Evolutionary conservation across 805 yeast species (phyloP).

Genomic region (Priceomyces castillae): DNA sequence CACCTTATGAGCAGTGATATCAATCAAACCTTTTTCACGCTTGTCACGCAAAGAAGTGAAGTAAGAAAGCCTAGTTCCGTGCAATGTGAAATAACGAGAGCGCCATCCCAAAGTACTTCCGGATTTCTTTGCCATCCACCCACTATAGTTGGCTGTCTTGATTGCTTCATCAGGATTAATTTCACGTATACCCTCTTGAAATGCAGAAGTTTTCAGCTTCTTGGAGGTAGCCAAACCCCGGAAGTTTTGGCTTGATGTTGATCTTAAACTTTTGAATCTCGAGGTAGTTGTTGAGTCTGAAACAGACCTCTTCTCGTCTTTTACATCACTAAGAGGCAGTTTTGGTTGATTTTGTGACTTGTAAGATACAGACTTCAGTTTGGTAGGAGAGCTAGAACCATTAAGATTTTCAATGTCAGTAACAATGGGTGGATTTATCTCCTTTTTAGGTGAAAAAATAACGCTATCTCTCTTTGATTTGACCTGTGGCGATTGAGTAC

Average conservation of each 20-base stretch:
- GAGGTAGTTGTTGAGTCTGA: constrained; percentile 40
- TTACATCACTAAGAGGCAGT: background rate
- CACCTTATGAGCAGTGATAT: constrained; percentile 91
- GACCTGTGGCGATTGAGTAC: constrained; percentile 22
- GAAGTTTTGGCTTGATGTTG: constrained; percentile 52
- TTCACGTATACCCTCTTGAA: constrained; percentile 80
- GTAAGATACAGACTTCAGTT: constrained; percentile 22
- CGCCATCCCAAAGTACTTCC: constrained; percentile 90
- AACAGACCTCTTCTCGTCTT: constrained; percentile 26
- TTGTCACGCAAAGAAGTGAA: constrained; percentile 75
- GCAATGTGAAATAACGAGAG: constrained; percentile 77
- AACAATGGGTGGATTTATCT: constrained; percentile 1
- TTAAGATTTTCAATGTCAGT: constrained; percentile 18
- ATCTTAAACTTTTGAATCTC: constrained; percentile 50
- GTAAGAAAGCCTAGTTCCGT: constrained; percentile 90
- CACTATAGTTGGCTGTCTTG: constrained; percentile 71
- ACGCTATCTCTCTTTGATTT: constrained; percentile 19
- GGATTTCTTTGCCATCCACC: constrained; percentile 91
- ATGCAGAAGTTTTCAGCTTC: constrained; percentile 73
- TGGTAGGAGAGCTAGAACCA: constrained; percentile 36
- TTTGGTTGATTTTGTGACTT: constrained; percentile 9
- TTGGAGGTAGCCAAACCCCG: constrained; percentile 44
- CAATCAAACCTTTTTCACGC: constrained; percentile 88
- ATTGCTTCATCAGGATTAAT: constrained; percentile 77
- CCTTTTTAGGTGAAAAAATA: constrained; percentile 4